A percentile compares a stretch with the other conserved stretches of the same genome.
phyloP scores from a whole-genome alignment of 495 filamentous ascomycete species.

The Delitschia confertaspora region DNA sequence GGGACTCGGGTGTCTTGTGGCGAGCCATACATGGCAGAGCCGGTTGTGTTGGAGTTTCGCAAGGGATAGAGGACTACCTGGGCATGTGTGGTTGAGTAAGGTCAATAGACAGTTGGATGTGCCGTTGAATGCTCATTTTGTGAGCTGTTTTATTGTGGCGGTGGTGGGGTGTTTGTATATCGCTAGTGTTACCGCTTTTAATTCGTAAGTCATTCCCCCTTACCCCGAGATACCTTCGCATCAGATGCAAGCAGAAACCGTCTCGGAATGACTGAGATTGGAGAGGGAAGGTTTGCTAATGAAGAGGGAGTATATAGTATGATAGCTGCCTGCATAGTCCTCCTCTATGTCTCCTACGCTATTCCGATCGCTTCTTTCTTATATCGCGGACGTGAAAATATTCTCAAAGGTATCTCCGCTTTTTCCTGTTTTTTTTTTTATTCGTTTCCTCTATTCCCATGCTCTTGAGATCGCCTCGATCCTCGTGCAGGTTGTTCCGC shows the following conservation, averaged over 20 bases:
- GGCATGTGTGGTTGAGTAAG: conserved; percentile 39
- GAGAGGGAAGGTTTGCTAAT: background rate
- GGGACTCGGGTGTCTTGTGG: conserved; percentile 47
- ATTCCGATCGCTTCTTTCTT: conserved; percentile 29
- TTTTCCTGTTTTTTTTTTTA: no score
- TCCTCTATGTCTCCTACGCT: conserved; percentile 32
- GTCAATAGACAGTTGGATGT: conserved; percentile 46
- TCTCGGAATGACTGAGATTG: no score
- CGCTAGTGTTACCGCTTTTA: conserved; percentile 47
- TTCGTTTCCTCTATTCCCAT: no score
- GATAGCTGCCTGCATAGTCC: conserved; percentile 30
- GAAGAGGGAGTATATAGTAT: conserved; percentile 16
- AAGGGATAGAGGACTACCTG: conserved; percentile 49
- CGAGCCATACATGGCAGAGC: conserved; percentile 50
- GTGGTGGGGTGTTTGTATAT: conserved; percentile 48
- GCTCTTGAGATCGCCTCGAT: no score
- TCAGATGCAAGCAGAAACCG: no score
- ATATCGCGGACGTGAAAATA: conserved; percentile 25
- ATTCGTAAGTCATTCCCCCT: conserved; percentile 37
- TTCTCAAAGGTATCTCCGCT: no score
- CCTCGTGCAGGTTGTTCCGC: no score
- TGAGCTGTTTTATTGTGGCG: conserved; percentile 43
- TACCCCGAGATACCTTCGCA: no score
- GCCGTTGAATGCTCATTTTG: conserved; percentile 45
- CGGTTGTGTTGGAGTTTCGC: conserved; percentile 55